phyloP scores from a whole-genome alignment of 1,284 basidiomycete genomes.

The Cryptococcus sp. region DNA sequence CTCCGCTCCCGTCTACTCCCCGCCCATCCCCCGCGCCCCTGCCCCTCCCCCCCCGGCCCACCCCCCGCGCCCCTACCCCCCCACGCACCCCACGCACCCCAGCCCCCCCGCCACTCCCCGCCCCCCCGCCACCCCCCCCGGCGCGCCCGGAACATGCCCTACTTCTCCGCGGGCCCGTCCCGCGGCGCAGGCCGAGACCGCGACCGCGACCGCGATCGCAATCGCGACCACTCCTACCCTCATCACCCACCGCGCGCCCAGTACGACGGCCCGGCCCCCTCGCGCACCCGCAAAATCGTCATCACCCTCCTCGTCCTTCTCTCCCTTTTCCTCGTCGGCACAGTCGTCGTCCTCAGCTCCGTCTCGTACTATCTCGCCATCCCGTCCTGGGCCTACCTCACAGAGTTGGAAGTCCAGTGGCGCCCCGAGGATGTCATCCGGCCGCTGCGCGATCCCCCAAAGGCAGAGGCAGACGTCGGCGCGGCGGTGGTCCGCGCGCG shows the following conservation, averaged over 20 bases:
- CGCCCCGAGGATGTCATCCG: slow-evolving; percentile 44
- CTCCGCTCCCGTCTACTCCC: not conserved
- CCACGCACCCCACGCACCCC: no score
- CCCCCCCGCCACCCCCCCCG: not conserved
- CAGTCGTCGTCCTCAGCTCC: slow-evolving; percentile 85
- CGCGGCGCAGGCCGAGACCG: not conserved
- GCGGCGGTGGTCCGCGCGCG: not conserved
- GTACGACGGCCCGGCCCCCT: not conserved
- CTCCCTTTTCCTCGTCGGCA: slow-evolving; percentile 80
- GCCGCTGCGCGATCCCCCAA: slow-evolving; percentile 16
- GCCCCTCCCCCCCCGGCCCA: not conserved
- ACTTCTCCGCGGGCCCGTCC: slow-evolving; percentile 1
- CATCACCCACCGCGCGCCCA: not conserved
- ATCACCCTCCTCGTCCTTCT: slow-evolving; percentile 72
- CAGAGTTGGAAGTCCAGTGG: slow-evolving; percentile 70
- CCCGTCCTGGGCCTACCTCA: slow-evolving; percentile 69
- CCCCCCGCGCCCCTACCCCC: no score
- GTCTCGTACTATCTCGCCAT: slow-evolving; percentile 89
- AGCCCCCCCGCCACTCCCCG: not conserved
- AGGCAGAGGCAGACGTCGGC: no score
- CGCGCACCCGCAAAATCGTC: slow-evolving; percentile 44
- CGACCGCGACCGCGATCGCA: not conserved
- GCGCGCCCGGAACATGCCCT: slow-evolving; percentile 16
- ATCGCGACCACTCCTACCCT: not conserved
- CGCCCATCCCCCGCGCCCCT: not conserved